Percentiles rank a stretch among this genome's conserved stretches.
Evolutionary conservation across 192 early-diverging fungal species (phyloP).

Genomic region (Coemansia nantahalensis): DNA sequence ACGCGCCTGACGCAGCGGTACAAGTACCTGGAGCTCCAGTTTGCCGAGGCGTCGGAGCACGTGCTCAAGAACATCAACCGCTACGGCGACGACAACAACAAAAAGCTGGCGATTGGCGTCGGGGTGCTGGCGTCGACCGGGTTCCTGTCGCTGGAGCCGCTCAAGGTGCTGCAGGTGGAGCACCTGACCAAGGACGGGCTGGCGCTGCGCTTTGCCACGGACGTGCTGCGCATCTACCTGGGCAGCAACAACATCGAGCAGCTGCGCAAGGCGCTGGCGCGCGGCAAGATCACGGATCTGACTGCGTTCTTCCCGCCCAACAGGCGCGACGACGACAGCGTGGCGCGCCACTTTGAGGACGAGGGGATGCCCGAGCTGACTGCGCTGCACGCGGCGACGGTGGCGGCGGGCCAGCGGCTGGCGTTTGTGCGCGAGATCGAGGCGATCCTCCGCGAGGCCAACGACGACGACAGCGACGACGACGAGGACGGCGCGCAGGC

Average conservation of each 20-base stretch:
- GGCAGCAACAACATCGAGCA: slow-evolving; percentile 74
- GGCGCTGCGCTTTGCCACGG: slow-evolving; percentile 79
- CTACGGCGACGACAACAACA: slow-evolving; percentile 72
- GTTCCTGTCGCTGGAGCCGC: slow-evolving; percentile 67
- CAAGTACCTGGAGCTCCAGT: slow-evolving; percentile 86
- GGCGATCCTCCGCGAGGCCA: slow-evolving; percentile 57
- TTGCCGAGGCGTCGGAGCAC: slow-evolving; percentile 83
- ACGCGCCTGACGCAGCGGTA: slow-evolving; percentile 88
- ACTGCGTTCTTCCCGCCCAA: slow-evolving; percentile 90
- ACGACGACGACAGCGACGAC: slow-evolving; percentile 13
- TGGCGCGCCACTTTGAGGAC: slow-evolving; percentile 89
- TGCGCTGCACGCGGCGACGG: slow-evolving; percentile 74
- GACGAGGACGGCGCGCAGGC: slow-evolving; percentile 11
- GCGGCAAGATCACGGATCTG: slow-evolving; percentile 66
- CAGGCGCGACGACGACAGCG: slow-evolving; percentile 84
- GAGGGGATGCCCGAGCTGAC: slow-evolving; percentile 88
- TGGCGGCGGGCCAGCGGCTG: slow-evolving; percentile 64
- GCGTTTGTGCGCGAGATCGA: slow-evolving; percentile 60
- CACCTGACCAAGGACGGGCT: slow-evolving; percentile 92
- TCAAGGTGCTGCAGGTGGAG: slow-evolving; percentile 82
- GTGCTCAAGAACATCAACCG: slow-evolving; percentile 90
- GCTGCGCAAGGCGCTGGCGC: slow-evolving; percentile 66
- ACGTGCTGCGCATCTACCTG: slow-evolving; percentile 78
- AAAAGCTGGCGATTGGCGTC: slow-evolving; percentile 74
- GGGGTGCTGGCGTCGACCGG: slow-evolving; percentile 70